These are phyloP conservation scores for Penicillium roqueforti DNA, from an alignment of 495 filamentous ascomycete genomes.

Conservation along the genomic window DNA sequence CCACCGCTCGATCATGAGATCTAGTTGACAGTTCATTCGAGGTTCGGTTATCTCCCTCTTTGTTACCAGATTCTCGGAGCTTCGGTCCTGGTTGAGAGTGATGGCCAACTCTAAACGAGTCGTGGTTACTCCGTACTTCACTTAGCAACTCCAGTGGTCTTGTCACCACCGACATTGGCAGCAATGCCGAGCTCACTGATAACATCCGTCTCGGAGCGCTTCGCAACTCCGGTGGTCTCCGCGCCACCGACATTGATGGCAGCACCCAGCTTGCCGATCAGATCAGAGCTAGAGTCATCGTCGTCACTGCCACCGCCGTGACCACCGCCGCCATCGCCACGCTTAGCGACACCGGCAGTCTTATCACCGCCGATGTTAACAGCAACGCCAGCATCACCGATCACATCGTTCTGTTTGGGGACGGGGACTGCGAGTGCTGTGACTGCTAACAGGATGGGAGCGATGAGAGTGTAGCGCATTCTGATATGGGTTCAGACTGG, in stretches of 20 bases:
- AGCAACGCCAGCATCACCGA: neutral
- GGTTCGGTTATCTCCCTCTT: neutral
- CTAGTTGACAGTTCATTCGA: neutral
- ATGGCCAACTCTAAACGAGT: too few relatives aligned
- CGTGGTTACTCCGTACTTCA: too few relatives aligned
- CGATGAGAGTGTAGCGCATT: slow-evolving; percentile 2
- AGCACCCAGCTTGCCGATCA: neutral
- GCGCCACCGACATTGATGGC: neutral
- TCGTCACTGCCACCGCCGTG: too few relatives aligned
- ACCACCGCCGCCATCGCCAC: neutral
- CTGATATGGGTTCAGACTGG: neutral
- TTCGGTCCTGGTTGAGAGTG: too few relatives aligned
- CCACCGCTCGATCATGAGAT: neutral
- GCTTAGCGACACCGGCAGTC: neutral
- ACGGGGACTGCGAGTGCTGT: neutral
- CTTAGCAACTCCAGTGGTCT: neutral
- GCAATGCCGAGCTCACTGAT: neutral
- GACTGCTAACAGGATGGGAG: neutral
- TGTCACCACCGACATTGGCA: neutral
- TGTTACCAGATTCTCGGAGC: neutral
- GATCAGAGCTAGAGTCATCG: neutral
- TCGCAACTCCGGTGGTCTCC: neutral
- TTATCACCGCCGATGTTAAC: neutral
- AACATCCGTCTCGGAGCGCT: neutral
- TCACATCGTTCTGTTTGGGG: neutral